Evolutionary conservation across 176 grass and related monocot species (phyloP), one percentile per base, ranked within the genome.

Genomic region (Miscanthus lutarioriparius): DNA sequence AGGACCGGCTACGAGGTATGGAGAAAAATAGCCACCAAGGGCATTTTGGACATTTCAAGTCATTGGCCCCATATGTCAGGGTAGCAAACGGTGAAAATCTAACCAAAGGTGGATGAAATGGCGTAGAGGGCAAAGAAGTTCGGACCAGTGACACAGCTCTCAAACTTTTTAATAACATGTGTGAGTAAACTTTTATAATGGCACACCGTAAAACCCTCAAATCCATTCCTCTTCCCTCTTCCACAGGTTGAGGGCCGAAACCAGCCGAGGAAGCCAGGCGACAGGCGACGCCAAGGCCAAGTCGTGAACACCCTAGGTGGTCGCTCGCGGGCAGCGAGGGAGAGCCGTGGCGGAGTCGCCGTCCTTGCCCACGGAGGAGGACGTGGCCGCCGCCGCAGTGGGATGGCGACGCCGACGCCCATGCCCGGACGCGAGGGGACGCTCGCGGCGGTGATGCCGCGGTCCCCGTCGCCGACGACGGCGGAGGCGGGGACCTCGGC

Each of bases 391-490:
- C 32, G 32, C 33, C 0, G 48, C 47, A 56, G 84, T 27, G 45
- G 84, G 84, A 91, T 91, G 89, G 89, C 89, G 32, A 91, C 89
- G 89, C 70, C 89, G 70, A 91, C 89, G 51, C 85, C 89, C 76
- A 87, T 91, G 85, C 76, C 85, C 4, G 89, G 89, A 38, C 77
- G 87, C 75, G 89, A 87, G 85, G 89, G 89, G 62, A 83, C 84
- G 70, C 86, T 89, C 49, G 82, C 85, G 14, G 88, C 90, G 67
- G 87, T 85, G 59, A 85, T 87, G 81, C 83, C 89, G 66, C 87
- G 90, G 58, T 91, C 82, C 45, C 83, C 80, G 20, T 82, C 87
- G 20, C 54, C 81, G 76, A 53, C 86, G 10, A 14, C 85, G 38
- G 51, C 73, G 70, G 82, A 78, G 76, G 83, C 49, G 74, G 86